Percentiles rank a stretch among this genome's conserved stretches.
These are phyloP conservation scores for Microbotryum saponariae DNA, from an alignment of 1,284 basidiomycete genomes.

Conservation along the genomic window DNA sequence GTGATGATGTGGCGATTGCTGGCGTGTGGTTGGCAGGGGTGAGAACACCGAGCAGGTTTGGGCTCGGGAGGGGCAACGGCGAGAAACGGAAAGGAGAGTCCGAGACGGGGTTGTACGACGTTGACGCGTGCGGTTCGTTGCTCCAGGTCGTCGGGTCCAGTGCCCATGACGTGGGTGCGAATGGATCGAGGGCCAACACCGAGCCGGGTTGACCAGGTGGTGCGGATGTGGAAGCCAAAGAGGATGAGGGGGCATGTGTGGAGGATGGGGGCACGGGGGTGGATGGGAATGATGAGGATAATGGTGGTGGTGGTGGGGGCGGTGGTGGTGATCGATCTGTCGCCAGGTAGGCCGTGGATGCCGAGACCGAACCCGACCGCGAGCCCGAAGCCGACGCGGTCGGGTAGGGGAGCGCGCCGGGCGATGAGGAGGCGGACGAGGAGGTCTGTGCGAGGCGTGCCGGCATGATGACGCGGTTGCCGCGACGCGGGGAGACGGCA, in stretches of 20 bases:
- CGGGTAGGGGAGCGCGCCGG: neutral
- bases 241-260: no score
- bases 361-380: neutral
- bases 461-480: no score
- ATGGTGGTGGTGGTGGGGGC: neutral
- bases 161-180: no score
- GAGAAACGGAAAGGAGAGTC: neutral
- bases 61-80: constrained; percentile 1
- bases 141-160: no score
- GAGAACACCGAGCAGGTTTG: neutral
- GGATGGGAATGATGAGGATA: neutral
- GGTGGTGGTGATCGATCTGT: neutral
- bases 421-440: neutral
- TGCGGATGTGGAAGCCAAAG: no score
- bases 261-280: neutral
- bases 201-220: no score
- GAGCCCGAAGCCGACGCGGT: neutral
- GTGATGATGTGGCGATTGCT: no score
- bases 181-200: no score
- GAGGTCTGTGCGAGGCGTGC: neutral
- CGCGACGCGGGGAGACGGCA: no score
- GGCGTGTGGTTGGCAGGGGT: no score
- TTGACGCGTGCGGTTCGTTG: no score
- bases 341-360: neutral
- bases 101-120: neutral